Conservation (phyloP, 805 yeast genomes). For the Phaffomyces thermotolerans region DNA sequence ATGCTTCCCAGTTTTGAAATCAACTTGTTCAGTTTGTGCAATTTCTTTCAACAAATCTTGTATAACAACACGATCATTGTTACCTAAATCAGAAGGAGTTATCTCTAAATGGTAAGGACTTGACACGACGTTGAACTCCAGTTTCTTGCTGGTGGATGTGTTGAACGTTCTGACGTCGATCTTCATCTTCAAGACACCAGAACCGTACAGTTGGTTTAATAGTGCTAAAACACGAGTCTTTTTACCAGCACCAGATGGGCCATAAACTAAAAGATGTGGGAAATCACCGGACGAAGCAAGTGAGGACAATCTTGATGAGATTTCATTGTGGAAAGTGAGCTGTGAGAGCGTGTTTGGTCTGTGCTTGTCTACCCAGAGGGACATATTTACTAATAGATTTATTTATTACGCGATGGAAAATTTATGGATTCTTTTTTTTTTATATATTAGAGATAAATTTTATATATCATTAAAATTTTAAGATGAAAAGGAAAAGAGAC, state of each 20-base stretch:
- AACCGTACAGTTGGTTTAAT: slow-evolving; percentile 72
- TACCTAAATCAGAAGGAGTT: slow-evolving; percentile 96
- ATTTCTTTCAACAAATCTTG: slow-evolving; percentile 91
- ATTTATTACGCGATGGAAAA: not conserved
- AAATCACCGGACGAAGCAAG: slow-evolving; percentile 71
- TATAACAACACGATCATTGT: slow-evolving; percentile 88
- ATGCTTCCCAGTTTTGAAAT: slow-evolving; percentile 46
- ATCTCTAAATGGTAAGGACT: slow-evolving; percentile 88
- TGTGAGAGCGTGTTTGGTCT: slow-evolving; percentile 65
- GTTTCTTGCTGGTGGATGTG: slow-evolving; percentile 64
- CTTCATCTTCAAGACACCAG: slow-evolving; percentile 74
- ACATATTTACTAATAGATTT: slow-evolving; percentile 39
- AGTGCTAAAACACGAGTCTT: slow-evolving; percentile 86
- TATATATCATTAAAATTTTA: not conserved
- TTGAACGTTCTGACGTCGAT: slow-evolving; percentile 84
- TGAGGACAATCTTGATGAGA: slow-evolving; percentile 58
- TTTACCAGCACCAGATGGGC: slow-evolving; percentile 96
- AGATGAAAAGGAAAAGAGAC: not conserved
- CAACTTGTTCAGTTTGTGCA: slow-evolving; percentile 95
- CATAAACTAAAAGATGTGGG: slow-evolving; percentile 88
- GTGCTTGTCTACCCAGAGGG: slow-evolving; percentile 95
- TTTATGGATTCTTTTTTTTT: not conserved
- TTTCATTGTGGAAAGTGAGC: slow-evolving; percentile 58
- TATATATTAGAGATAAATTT: not conserved
- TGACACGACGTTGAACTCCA: slow-evolving; percentile 90